These are phyloP conservation scores for Allium cepa DNA, from an alignment of 106 monocot species.

Conservation along the genomic window DNA sequence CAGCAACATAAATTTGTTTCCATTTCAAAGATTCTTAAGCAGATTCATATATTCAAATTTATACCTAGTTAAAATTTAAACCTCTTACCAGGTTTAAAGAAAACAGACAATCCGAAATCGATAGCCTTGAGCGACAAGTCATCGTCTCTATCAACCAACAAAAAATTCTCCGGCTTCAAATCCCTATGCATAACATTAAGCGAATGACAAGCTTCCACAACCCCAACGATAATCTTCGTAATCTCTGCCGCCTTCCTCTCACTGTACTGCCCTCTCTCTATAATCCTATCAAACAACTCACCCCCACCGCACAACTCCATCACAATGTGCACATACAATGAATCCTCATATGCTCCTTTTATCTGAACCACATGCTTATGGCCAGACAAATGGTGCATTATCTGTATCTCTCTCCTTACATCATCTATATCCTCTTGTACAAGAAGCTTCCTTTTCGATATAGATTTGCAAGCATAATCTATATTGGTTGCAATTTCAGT, in stretches of 20 bases:
- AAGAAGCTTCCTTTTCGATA: slow-evolving; percentile 38
- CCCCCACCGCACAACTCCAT: slow-evolving; percentile 39
- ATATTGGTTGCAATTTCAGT: slow-evolving; percentile 25
- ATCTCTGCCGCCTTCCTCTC: slow-evolving; percentile 43
- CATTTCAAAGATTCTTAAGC: not conserved
- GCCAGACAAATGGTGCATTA: slow-evolving; percentile 39
- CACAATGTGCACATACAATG: slow-evolving; percentile 33
- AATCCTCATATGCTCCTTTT: slow-evolving; percentile 40
- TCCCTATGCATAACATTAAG: slow-evolving; percentile 45
- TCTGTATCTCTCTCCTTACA: slow-evolving; percentile 39
- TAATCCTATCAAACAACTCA: slow-evolving; percentile 39
- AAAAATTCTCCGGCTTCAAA: slow-evolving; percentile 44
- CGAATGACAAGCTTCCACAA: slow-evolving; percentile 43
- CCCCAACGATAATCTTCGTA: slow-evolving; percentile 34
- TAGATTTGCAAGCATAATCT: slow-evolving; percentile 42
- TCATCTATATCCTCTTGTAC: slow-evolving; percentile 34
- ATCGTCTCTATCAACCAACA: slow-evolving; percentile 31
- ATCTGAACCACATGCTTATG: slow-evolving; percentile 37
- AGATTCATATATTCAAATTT: not conserved
- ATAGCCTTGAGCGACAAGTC: slow-evolving; percentile 39
- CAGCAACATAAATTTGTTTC: no score
- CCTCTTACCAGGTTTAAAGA: slow-evolving; percentile 38
- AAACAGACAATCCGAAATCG: slow-evolving; percentile 40
- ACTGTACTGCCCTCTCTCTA: slow-evolving; percentile 36
- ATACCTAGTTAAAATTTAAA: not conserved